Base-by-base conservation (phyloP, 2,329 filamentous ascomycete genomes). In the Knoxdaviesia capensis region DNA sequence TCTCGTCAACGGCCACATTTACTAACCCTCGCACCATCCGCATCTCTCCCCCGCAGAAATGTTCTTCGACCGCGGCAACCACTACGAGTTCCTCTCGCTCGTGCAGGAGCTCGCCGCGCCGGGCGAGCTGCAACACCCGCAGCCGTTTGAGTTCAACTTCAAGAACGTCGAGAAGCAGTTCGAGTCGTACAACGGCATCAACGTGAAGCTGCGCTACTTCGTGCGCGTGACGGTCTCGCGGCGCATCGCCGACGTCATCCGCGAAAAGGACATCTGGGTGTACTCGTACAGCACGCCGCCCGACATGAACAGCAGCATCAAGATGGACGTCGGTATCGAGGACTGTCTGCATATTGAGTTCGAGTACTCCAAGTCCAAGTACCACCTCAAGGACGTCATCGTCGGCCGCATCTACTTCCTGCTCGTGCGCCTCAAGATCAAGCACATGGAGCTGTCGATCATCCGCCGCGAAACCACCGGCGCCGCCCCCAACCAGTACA, bases 111-210 rank as follows among this genome's bases (percentile, higher is more conserved):
- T 98, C 36, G 90, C 90, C 11, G 87, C 90, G 11, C 90, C 90
- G 2, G 90, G 90, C 59, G 90, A 98, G 66, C 80, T 98, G 44
- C 90, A 96, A 59, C 92, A 98, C 63, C 90, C 90, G 37, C 90
- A 98, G 65, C 94, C 87, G 40, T 94, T 94, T 61, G 85, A 93
- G 51, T 98, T 98, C 74, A 93, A 94, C 67, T 98, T 98, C 75
- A 96, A 96, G 63, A 98, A 96, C 61, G 86, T 98, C 53, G 90
- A 98, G 72, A 98, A 98, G 69, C 87, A 93, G 61, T 98, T 98
- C 70, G 92, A 98, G 64, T 94, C 87, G 49, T 98, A 98, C 71
- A 93, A 94, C 59, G 90, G 90, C 56, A 98, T 98, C 74, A 98
- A 98, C 58, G 90, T 98, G 54, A 93, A 94, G 68, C 74, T 98